These are phyloP conservation scores for Rhododendron griersonianum DNA, from an alignment of 148 eudicot genomes.

Conservation along the genomic window DNA sequence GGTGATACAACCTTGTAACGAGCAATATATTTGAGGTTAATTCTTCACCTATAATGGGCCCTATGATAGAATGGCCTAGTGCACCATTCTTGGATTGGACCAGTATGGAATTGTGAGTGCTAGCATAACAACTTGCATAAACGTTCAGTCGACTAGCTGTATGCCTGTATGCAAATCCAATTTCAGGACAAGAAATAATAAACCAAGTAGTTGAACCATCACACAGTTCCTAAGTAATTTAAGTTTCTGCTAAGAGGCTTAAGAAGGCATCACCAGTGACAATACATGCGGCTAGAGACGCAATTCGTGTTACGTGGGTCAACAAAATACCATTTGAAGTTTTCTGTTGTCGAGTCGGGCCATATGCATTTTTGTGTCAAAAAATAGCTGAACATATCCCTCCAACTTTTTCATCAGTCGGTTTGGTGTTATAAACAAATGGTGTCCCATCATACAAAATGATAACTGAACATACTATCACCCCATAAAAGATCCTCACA, in stretches of 20 bases:
- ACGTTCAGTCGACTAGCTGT: not conserved
- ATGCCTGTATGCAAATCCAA: not conserved
- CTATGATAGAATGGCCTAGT: not conserved
- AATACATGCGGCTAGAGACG: not conserved
- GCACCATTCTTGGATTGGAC: not conserved
- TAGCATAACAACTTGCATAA: not conserved
- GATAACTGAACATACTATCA: not conserved
- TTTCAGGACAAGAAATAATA: too few species aligned
- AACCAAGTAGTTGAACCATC: not conserved
- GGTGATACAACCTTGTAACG: not conserved
- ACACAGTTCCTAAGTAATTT: not conserved
- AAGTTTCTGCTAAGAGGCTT: not conserved
- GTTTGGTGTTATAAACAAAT: not conserved
- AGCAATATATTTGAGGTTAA: not conserved
- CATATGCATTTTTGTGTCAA: not conserved
- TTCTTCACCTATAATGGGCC: not conserved
- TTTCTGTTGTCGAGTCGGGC: not conserved
- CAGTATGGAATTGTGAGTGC: not conserved
- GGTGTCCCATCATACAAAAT: not conserved
- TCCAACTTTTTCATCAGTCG: not conserved
- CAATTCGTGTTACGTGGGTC: not conserved
- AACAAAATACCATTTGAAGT: not conserved
- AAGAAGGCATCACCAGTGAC: not conserved
- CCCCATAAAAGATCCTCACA: not conserved
- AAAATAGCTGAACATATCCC: not conserved